These are phyloP conservation scores for Dryas integrifolia DNA, from an alignment of 331 rosid genomes.

Conservation along the genomic window DNA sequence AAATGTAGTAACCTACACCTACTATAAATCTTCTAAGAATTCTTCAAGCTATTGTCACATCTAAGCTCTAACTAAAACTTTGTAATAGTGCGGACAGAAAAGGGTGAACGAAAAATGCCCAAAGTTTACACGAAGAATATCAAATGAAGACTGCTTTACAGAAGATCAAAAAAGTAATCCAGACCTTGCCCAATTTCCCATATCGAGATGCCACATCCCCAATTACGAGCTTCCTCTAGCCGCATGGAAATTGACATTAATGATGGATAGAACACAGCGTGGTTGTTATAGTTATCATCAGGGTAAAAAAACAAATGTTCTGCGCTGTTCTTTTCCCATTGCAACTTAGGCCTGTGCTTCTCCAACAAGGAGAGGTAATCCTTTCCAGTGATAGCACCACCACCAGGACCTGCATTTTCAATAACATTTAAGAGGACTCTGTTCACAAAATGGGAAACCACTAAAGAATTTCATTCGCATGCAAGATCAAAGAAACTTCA, in stretches of 20 bases:
- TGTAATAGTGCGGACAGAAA: not conserved
- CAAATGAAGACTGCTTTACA: conserved; percentile 29
- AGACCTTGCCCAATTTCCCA: conserved; percentile 99
- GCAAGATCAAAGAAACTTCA: not conserved
- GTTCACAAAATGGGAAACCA: not conserved
- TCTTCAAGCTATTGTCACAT: not conserved
- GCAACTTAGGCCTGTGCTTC: conserved; percentile 64
- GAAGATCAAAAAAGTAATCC: conserved; percentile 80
- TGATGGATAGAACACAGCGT: conserved; percentile 85
- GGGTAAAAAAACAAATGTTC: conserved; percentile 74
- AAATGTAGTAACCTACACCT: not conserved
- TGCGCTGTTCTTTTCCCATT: conserved; percentile 80
- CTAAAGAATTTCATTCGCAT: not conserved
- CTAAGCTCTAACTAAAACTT: conserved; percentile 7
- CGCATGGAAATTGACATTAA: conserved; percentile 73
- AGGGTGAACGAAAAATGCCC: not conserved
- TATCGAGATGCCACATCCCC: conserved; percentile 89
- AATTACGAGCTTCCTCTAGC: conserved; percentile 74
- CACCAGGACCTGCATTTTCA: conserved; percentile 43
- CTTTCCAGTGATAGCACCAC: conserved; percentile 74
- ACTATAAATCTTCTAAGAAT: not conserved
- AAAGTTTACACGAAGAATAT: not conserved
- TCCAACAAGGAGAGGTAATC: conserved; percentile 76
- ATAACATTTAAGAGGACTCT: conserved; percentile 6
- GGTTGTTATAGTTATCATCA: conserved; percentile 50